Conservation (phyloP, 2,329 filamentous ascomycete genomes). For the Hypomyces rosellus region DNA sequence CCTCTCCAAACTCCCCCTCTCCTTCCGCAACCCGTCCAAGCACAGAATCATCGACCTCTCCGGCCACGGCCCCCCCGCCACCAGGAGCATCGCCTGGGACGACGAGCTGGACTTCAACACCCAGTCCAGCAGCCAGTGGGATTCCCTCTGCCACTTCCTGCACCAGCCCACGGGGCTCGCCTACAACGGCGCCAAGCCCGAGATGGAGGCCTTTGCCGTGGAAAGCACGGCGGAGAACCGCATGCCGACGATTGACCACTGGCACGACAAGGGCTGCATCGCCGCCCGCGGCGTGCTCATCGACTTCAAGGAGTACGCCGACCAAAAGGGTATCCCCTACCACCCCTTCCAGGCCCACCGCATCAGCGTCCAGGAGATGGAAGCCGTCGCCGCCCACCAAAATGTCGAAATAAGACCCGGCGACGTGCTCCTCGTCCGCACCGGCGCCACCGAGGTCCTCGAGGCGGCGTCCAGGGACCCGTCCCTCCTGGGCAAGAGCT, state of each 20-base stretch:
- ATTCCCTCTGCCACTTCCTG: slow-evolving; percentile 44
- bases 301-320: slow-evolving; percentile 46
- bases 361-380: slow-evolving; percentile 50
- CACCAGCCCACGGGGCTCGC: slow-evolving; percentile 36
- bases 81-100: slow-evolving; percentile 30
- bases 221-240: slow-evolving; percentile 22
- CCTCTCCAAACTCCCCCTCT: slow-evolving; percentile 28
- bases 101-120: slow-evolving; percentile 51
- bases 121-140: slow-evolving; percentile 51
- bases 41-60: slow-evolving; percentile 32
- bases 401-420: slow-evolving; percentile 58
- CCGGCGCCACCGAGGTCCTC: slow-evolving; percentile 55
- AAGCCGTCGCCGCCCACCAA: slow-evolving; percentile 52
- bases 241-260: slow-evolving; percentile 36
- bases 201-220: slow-evolving; percentile 18
- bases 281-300: slow-evolving; percentile 51
- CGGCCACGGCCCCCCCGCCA: slow-evolving; percentile 20
- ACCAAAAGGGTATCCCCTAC: slow-evolving; percentile 43
- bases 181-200: slow-evolving; percentile 44
- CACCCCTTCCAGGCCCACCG: slow-evolving; percentile 46
- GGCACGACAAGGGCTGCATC: slow-evolving; percentile 45
- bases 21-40: slow-evolving; percentile 27
- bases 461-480: slow-evolving; percentile 33
- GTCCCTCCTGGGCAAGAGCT: slow-evolving; percentile 18
- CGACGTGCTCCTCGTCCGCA: slow-evolving; percentile 61